A percentile compares a stretch with the other conserved stretches of the same genome.
These are phyloP conservation scores for Allantophomopsis lycopodina DNA, from an alignment of 2,329 filamentous ascomycete species.

Conservation along the genomic window DNA sequence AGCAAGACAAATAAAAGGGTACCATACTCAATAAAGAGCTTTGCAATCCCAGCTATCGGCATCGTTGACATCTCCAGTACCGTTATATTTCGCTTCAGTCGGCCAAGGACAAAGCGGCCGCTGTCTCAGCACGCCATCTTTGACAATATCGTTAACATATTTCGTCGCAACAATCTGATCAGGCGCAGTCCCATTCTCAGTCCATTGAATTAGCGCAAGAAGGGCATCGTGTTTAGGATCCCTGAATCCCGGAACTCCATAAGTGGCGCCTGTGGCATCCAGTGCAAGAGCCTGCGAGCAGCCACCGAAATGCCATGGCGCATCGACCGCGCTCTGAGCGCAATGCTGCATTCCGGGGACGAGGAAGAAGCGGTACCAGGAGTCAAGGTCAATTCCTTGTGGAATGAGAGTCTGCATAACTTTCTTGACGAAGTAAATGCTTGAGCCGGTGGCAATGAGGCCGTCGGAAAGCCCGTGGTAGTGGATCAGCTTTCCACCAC, in stretches of 20 bases:
- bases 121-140: not conserved
- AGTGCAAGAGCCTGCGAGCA: too few relatives aligned
- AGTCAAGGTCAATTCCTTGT: conserved; percentile 19
- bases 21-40: not conserved
- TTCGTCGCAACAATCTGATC: conserved; percentile 28
- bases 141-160: conserved; percentile 4
- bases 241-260: not conserved
- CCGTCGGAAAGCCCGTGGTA: not conserved
- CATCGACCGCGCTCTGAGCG: too few relatives aligned
- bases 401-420: conserved; percentile 21
- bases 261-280: not conserved
- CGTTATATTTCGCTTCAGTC: not conserved
- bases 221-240: conserved; percentile 22
- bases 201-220: conserved; percentile 30
- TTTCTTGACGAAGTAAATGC: conserved; percentile 10
- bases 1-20: too few relatives aligned
- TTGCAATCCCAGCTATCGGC: not conserved
- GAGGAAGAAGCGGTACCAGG: conserved; percentile 34
- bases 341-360: conserved; percentile 28
- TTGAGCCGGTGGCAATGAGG: conserved; percentile 1
- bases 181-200: conserved; percentile 24
- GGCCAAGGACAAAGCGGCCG: not conserved
- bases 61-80: not conserved
- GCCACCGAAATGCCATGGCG: conserved; percentile 1
- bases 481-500: not conserved